phyloP scores from a whole-genome alignment of 2,329 filamentous ascomycete species.

The Xylariaceae sp. region DNA sequence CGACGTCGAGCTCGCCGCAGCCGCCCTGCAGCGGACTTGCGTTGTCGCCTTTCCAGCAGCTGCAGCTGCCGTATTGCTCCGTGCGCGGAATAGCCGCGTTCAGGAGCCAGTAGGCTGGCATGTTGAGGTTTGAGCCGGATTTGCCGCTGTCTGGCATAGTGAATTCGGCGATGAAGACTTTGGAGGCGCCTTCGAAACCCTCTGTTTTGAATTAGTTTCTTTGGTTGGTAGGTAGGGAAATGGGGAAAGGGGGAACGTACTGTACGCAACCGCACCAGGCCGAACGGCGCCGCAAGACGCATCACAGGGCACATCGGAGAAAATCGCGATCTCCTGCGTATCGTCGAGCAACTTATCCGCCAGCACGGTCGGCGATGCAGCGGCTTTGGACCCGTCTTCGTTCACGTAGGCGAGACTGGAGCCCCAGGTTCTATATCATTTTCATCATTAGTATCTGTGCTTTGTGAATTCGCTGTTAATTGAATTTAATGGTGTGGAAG shows the following conservation, averaged over 20 bases:
- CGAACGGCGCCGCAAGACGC: constrained; percentile 41
- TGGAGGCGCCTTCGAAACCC: constrained; percentile 64
- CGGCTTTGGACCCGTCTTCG: constrained; percentile 37
- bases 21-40: constrained; percentile 35
- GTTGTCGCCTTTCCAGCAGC: constrained; percentile 57
- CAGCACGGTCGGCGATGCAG: constrained; percentile 37
- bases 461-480: no score
- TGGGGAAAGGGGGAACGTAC: constrained; percentile 27
- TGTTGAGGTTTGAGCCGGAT: constrained; percentile 53
- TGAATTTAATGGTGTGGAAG: no score
- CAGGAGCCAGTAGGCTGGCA: constrained; percentile 71
- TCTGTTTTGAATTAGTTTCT: constrained; percentile 38
- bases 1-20: constrained; percentile 72
- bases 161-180: constrained; percentile 70
- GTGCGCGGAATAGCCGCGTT: constrained; percentile 68
- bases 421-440: constrained; percentile 37
- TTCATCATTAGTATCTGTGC: constrained; percentile 1
- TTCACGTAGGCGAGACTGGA: constrained; percentile 44
- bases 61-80: constrained; percentile 65
- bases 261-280: constrained; percentile 41
- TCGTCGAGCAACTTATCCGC: constrained; percentile 38
- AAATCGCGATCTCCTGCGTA: constrained; percentile 43
- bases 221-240: no score
- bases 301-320: constrained; percentile 39
- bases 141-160: constrained; percentile 60